Evolutionary conservation across 2,329 filamentous ascomycete species (phyloP), one percentile per base, ranked within the genome.

Genomic region (Kalaharituber pfeilii): DNA sequence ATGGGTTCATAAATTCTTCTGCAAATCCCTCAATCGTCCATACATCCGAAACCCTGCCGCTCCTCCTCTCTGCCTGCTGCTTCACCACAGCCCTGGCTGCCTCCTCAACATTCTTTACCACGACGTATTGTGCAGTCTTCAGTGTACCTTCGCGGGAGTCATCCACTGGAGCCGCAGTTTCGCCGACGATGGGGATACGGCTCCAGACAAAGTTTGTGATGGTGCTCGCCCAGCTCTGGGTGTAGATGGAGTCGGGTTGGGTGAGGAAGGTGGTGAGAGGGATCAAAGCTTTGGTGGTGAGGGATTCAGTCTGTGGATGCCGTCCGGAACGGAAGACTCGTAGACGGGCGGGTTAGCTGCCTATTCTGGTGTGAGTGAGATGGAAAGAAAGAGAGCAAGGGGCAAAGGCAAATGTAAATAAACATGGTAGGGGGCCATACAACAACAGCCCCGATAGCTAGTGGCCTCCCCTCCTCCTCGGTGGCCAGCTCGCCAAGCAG

Each of bases 401-500:
- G 49, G 25, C 55, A 55, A 22, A n/a, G 33, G 20, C 20, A 18
- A 15, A 4, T 39, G 33, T 39, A 18, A 15, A 18, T 36, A 18
- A 2, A 18, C 13, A 18, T 36, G 4, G 33, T 11, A 22, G 3
- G 42, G 42, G 2, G 24, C 11, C 44, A 6, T 18, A 53, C 47
- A 50, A 96, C 72, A 4, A 88, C 91, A 2, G 81, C 78, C 1
- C 83, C 83, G 0, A 98, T 71, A 2, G 84, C 86, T 8, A 89
- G 74, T 1, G 91, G 91, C 47, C 81, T 77, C 1, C 91, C 91
- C 68, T 79, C 88, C 62, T 89, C 80, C 45, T 80, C 79, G 50
- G 75, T 84, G 60, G 88, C 81, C 52, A 98, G 72, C 30, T 80
- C 78, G 24, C 78, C 75, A 22, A 84, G 70, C 1, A 98, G 74